Conservation (phyloP, 2,329 filamentous ascomycete species). For the Fusarium anthophilum region DNA sequence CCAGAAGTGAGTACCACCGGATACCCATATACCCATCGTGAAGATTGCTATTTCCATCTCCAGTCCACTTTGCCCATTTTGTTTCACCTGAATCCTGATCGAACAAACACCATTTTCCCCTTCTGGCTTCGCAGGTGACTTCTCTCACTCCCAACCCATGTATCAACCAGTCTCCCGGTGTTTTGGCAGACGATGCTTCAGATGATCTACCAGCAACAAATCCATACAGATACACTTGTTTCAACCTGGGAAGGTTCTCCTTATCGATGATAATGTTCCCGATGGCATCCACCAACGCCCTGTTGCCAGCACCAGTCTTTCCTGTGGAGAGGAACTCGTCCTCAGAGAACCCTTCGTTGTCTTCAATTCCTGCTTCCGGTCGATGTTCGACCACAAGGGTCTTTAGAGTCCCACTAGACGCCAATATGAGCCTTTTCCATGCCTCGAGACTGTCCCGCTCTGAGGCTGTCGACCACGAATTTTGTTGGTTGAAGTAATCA, state of each 20-base stretch:
- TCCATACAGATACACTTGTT: constrained; percentile 9
- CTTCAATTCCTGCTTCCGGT: constrained; percentile 1
- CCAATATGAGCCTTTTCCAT: background rate
- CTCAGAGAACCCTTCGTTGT: constrained; percentile 13
- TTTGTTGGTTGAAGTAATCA: constrained; percentile 13
- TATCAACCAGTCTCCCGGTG: background rate
- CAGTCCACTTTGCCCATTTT: constrained; percentile 8
- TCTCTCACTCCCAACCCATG: background rate
- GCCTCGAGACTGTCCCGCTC: background rate
- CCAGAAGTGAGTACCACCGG: background rate
- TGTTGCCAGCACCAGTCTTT: background rate
- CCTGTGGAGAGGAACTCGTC: constrained; percentile 11
- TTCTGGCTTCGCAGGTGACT: background rate
- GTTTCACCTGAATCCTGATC: background rate
- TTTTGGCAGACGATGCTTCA: background rate
- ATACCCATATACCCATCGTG: constrained; percentile 20
- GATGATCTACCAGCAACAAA: background rate
- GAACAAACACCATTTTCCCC: constrained; percentile 18
- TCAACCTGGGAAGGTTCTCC: background rate
- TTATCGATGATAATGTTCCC: background rate
- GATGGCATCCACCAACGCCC: background rate
- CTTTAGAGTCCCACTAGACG: background rate
- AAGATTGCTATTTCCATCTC: background rate
- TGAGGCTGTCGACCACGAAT: constrained; percentile 8
- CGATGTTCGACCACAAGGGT: constrained; percentile 27